Conservation (phyloP, 2,329 filamentous ascomycete species). For the Colletotrichum sidae region DNA sequence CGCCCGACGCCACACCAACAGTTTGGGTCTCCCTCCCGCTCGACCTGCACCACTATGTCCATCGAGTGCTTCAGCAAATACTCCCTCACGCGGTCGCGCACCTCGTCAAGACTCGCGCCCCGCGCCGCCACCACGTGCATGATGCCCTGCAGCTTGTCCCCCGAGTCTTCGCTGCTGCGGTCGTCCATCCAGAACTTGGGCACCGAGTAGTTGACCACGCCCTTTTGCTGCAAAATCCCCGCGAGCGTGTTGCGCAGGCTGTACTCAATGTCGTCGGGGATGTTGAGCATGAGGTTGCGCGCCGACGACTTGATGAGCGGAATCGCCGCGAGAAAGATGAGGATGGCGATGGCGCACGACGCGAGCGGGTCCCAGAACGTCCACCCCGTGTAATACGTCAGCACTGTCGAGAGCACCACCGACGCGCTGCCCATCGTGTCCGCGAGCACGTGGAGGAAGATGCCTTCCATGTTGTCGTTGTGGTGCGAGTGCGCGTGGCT, state of each 20-base stretch:
- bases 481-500: slow-evolving; percentile 62
- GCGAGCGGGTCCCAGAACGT: slow-evolving; percentile 94
- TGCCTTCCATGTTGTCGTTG: slow-evolving; percentile 98
- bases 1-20: slow-evolving; percentile 68
- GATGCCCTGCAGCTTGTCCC: slow-evolving; percentile 77
- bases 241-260: slow-evolving; percentile 86
- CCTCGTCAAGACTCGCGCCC: slow-evolving; percentile 82
- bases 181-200: slow-evolving; percentile 96
- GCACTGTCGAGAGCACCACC: slow-evolving; percentile 89
- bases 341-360: slow-evolving; percentile 89
- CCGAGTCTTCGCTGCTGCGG: slow-evolving; percentile 46
- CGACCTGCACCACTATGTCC: slow-evolving; percentile 88
- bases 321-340: slow-evolving; percentile 93
- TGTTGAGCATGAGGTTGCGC: slow-evolving; percentile 82
- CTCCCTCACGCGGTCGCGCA: slow-evolving; percentile 78
- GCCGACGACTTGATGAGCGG: slow-evolving; percentile 89
- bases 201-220: slow-evolving; percentile 86
- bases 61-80: slow-evolving; percentile 80
- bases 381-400: slow-evolving; percentile 91
- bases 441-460: slow-evolving; percentile 94
- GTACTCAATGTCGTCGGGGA: slow-evolving; percentile 89
- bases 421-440: slow-evolving; percentile 95
- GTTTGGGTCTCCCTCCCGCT: slow-evolving; percentile 79
- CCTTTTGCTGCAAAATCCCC: slow-evolving; percentile 83
- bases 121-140: slow-evolving; percentile 86